Evolutionary conservation across 1,139 yeast species (phyloP).

Genomic region (Fermentozyma sake): DNA sequence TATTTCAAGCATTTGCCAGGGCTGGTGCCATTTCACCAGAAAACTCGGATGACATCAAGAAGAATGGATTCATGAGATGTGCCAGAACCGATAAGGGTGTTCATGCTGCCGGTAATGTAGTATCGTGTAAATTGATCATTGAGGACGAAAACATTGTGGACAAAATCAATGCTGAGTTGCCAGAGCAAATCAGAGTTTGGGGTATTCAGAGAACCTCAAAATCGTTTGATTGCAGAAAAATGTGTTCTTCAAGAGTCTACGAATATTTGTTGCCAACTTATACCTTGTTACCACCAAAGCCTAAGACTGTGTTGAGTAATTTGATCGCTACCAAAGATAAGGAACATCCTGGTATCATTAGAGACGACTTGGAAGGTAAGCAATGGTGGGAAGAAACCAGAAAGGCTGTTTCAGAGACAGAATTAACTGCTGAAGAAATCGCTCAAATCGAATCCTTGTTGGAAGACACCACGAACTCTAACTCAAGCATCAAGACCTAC

Average conservation of each 20-base stretch:
- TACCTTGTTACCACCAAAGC: slow-evolving; percentile 86
- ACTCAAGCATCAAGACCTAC: slow-evolving; percentile 17
- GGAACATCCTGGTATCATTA: slow-evolving; percentile 55
- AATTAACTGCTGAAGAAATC: slow-evolving; percentile 45
- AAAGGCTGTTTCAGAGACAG: slow-evolving; percentile 40
- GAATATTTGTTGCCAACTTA: slow-evolving; percentile 92
- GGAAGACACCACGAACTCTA: slow-evolving; percentile 10
- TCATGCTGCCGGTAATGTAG: slow-evolving; percentile 96
- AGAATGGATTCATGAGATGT: slow-evolving; percentile 89
- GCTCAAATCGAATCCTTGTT: slow-evolving; percentile 10
- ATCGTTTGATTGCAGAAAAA: slow-evolving; percentile 89
- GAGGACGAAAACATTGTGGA: slow-evolving; percentile 77
- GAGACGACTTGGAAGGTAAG: slow-evolving; percentile 64
- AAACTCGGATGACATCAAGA: slow-evolving; percentile 85
- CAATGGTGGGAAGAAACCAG: slow-evolving; percentile 66
- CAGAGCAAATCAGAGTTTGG: slow-evolving; percentile 89
- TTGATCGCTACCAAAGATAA: slow-evolving; percentile 51
- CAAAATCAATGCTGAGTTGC: slow-evolving; percentile 70
- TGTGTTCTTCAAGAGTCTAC: slow-evolving; percentile 91
- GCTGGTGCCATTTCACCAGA: slow-evolving; percentile 92
- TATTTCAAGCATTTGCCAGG: slow-evolving; percentile 76
- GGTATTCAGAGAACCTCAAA: slow-evolving; percentile 87
- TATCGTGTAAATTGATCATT: slow-evolving; percentile 80
- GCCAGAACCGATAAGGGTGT: slow-evolving; percentile 99
- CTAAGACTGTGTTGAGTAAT: slow-evolving; percentile 58